These are phyloP conservation scores for Dryadomyces quercivorus DNA, from an alignment of 2,329 filamentous ascomycete genomes.

Conservation along the genomic window DNA sequence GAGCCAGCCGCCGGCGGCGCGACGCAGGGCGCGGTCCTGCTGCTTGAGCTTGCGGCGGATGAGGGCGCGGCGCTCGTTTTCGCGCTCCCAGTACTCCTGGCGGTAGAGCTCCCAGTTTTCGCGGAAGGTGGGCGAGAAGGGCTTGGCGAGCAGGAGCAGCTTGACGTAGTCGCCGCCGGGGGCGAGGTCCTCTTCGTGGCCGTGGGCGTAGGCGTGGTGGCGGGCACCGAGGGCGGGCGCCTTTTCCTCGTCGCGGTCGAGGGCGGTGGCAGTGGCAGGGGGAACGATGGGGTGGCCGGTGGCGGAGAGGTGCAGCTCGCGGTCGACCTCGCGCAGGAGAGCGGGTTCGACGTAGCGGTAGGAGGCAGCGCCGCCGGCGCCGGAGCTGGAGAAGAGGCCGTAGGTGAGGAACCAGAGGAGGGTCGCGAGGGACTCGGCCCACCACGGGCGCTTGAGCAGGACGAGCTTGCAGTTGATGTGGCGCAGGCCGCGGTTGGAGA, in stretches of 20 bases:
- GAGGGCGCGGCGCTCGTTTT: slow-evolving; percentile 76
- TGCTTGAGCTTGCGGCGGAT: slow-evolving; percentile 59
- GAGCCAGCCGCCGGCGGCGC: slow-evolving; percentile 58
- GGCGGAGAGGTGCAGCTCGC: slow-evolving; percentile 36
- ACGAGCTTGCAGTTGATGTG: slow-evolving; percentile 96
- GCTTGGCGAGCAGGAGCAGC: slow-evolving; percentile 80
- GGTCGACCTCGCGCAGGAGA: slow-evolving; percentile 47
- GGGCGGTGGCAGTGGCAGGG: slow-evolving; percentile 10
- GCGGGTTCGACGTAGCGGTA: slow-evolving; percentile 67
- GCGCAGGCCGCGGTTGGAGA: slow-evolving; percentile 79
- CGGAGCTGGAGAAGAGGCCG: slow-evolving; percentile 54
- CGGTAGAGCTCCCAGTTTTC: slow-evolving; percentile 96
- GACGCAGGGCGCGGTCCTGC: slow-evolving; percentile 54
- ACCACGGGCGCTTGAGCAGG: slow-evolving; percentile 71
- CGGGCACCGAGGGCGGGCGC: background rate
- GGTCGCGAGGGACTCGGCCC: slow-evolving; percentile 63
- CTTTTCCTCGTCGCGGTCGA: slow-evolving; percentile 10
- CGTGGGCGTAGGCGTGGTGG: slow-evolving; percentile 12
- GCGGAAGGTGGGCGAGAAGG: slow-evolving; percentile 85
- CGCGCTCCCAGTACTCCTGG: slow-evolving; percentile 90
- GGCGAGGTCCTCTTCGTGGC: slow-evolving; percentile 71
- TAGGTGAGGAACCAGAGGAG: slow-evolving; percentile 69
- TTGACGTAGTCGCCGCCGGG: slow-evolving; percentile 87
- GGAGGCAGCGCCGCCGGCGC: slow-evolving; percentile 44
- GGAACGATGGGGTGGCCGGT: slow-evolving; percentile 27